phyloP scores from a whole-genome alignment of 768 basidiomycete genomes.

The Auriculariales sp. region DNA sequence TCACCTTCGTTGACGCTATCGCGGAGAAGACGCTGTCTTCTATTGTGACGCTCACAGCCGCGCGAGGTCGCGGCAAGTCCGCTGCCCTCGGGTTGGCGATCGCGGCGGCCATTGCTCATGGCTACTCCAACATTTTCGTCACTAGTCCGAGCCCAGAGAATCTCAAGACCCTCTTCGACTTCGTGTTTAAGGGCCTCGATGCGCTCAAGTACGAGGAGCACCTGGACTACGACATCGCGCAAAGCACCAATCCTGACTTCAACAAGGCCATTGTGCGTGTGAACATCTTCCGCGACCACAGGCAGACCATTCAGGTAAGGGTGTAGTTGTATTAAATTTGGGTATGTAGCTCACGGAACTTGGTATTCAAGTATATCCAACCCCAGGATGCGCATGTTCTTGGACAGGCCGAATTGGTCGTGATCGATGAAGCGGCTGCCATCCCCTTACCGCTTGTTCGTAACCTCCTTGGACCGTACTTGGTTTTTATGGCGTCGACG shows the following conservation, averaged over 20 bases:
- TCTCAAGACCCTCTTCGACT: slow-evolving; percentile 93
- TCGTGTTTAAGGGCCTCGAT: slow-evolving; percentile 94
- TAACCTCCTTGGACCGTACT: slow-evolving; percentile 84
- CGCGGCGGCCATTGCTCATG: slow-evolving; percentile 81
- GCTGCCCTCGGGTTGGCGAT: slow-evolving; percentile 93
- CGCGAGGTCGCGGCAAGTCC: slow-evolving; percentile 90
- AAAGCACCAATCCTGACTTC: slow-evolving; percentile 89
- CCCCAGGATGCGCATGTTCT: slow-evolving; percentile 96
- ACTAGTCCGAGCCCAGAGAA: slow-evolving; percentile 97
- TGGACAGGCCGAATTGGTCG: slow-evolving; percentile 91
- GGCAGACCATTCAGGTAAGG: slow-evolving; percentile 88
- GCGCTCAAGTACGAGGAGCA: slow-evolving; percentile 93
- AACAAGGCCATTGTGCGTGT: slow-evolving; percentile 92
- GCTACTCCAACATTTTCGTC: slow-evolving; percentile 95
- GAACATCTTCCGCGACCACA: slow-evolving; percentile 82
- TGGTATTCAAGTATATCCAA: slow-evolving; percentile 72
- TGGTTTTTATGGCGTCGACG: slow-evolving; percentile 98
- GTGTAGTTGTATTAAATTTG: slow-evolving; percentile 7
- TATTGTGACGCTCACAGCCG: slow-evolving; percentile 89
- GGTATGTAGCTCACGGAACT: not conserved
- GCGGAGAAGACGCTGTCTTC: slow-evolving; percentile 87
- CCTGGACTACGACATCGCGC: slow-evolving; percentile 90
- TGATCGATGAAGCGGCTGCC: slow-evolving; percentile 97
- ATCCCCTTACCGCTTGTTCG: slow-evolving; percentile 93
- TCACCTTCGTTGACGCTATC: slow-evolving; percentile 91